Percentiles rank a stretch among this genome's conserved stretches.
phyloP scores from a whole-genome alignment of 176 grass and related monocot species.

The Zea luxurians region DNA sequence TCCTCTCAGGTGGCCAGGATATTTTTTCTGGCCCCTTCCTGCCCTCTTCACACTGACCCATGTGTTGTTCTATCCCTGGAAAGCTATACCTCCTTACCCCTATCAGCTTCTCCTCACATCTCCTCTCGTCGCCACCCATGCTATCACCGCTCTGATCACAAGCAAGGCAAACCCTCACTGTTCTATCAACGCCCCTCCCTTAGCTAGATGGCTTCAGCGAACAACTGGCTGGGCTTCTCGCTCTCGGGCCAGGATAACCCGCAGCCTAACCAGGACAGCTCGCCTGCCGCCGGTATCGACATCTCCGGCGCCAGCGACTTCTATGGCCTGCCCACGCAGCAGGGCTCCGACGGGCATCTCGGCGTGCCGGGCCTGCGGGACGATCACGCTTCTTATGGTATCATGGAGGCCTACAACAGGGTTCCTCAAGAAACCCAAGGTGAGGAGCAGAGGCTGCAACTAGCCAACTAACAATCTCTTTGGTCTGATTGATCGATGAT shows the following conservation, averaged over 20 bases:
- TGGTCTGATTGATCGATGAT: too few species aligned
- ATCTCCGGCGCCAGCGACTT: constrained; percentile 46
- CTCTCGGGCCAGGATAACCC: constrained; percentile 60
- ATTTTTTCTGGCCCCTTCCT: constrained; percentile 47
- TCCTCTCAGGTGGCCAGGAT: constrained; percentile 51
- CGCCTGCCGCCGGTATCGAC: constrained; percentile 40
- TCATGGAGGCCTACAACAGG: constrained; percentile 57
- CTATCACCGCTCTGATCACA: constrained; percentile 37
- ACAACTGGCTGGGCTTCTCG: constrained; percentile 79
- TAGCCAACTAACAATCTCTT: background rate
- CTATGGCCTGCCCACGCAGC: constrained; percentile 42
- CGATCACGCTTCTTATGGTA: constrained; percentile 47
- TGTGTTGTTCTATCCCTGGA: constrained; percentile 39
- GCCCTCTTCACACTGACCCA: constrained; percentile 49
- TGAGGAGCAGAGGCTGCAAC: constrained; percentile 21
- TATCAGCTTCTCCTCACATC: constrained; percentile 27
- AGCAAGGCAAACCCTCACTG: constrained; percentile 20
- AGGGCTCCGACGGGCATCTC: constrained; percentile 36
- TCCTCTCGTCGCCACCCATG: constrained; percentile 37
- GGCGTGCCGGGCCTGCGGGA: constrained; percentile 22
- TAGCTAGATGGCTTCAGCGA: constrained; percentile 54
- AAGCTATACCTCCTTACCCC: constrained; percentile 19
- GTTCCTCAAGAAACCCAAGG: constrained; percentile 48
- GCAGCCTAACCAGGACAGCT: constrained; percentile 47
- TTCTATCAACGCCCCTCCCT: constrained; percentile 2